These are phyloP conservation scores for Grosmannia huntii DNA, from an alignment of 2,329 filamentous ascomycete species.

Conservation along the genomic window DNA sequence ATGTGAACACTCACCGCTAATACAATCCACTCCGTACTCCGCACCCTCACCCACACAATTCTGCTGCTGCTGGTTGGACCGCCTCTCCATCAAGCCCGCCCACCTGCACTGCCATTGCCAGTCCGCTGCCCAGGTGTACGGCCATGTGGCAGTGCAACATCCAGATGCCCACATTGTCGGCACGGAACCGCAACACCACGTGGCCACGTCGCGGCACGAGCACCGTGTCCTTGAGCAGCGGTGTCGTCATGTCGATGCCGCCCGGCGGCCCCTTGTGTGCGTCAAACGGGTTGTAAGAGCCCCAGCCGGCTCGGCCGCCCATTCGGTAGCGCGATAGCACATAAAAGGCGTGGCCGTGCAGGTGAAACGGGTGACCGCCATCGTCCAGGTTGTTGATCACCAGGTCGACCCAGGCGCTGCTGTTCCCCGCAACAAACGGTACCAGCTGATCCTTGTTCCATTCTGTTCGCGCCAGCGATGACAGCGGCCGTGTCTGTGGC, in stretches of 20 bases:
- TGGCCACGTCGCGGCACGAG: conserved; percentile 22
- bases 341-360: conserved; percentile 16
- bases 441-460: conserved; percentile 4
- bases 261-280: not conserved
- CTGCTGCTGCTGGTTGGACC: not conserved
- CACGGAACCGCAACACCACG: conserved; percentile 20
- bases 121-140: conserved; percentile 26
- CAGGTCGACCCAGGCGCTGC: conserved; percentile 28
- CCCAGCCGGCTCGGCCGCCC: conserved; percentile 13
- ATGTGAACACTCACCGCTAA: too few relatives aligned
- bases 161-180: conserved; percentile 25
- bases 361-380: conserved; percentile 34
- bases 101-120: conserved; percentile 22
- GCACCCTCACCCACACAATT: not conserved
- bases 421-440: not conserved
- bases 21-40: too few relatives aligned
- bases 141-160: conserved; percentile 25
- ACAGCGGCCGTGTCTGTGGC: conserved; percentile 7
- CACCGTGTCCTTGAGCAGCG: conserved; percentile 22
- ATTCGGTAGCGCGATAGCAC: conserved; percentile 7
- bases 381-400: conserved; percentile 38
- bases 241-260: not conserved
- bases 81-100: not conserved
- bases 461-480: not conserved
- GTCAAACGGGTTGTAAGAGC: conserved; percentile 3